Base-by-base conservation (phyloP, 768 basidiomycete species). In the Suillus tomentosus region DNA sequence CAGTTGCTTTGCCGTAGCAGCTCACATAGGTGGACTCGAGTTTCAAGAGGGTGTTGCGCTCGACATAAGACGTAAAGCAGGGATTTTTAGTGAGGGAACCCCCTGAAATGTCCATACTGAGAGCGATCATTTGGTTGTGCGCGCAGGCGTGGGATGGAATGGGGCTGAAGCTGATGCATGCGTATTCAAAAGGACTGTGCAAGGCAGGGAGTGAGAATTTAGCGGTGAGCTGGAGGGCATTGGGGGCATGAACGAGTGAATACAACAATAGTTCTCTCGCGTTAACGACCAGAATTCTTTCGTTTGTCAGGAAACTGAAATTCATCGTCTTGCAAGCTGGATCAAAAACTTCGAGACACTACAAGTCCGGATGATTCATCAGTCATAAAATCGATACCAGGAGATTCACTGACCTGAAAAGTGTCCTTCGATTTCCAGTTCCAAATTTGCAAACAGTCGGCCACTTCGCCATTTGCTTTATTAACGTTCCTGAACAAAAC, bases 121-220 rank as follows among this genome's bases (percentile, higher is more conserved):
- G n/a, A 55, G 36, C 11, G 13, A 36, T 22, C 3, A 36, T 6
- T 14, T 14, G 54, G n/a, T 37, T 36, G n/a, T n/a, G 36, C 13
- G 19, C 9, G 36, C n/a, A 6, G 6, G 34, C 54, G 11, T 37
- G 11, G 11, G 11, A 13, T 22, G 47, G n/a, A 13, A 48, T 13
- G 5, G 36, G 13, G 24, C 24, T 51, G 27, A 51, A 27, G 50
- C 24, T 7, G 36, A 55, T 37, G 31, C 6, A 22, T 37, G 6
- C 8, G 11, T 19, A n/a, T n/a, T n/a, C 54, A 8, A 14, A 55
- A 2, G n/a, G 3, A 17, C 10, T 14, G 9, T 22, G 37, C 31
- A 55, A 22, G 13, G 36, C 13, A 39, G 55, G 55, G 55, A 56
- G 55, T n/a, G 55, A 22, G 13, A 39, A 56, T 56, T 39, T 22